Evolutionary conservation across 1,284 basidiomycete genomes (phyloP).

Genomic region (Ustilago vetiveriae): DNA sequence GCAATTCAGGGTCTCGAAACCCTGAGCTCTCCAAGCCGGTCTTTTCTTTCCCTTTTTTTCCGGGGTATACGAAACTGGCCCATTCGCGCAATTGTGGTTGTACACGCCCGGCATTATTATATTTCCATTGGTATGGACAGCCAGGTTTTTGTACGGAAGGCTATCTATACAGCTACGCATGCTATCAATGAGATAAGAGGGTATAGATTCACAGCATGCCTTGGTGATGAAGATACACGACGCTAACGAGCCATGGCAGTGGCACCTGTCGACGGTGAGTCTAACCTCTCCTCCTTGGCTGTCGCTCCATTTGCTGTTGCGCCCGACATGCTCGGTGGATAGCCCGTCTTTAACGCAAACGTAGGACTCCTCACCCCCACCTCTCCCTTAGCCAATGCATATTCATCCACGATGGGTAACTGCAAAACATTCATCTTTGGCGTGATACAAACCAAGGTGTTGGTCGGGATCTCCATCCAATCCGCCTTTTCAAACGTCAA

Average conservation of each 20-base stretch:
- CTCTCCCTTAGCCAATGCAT: slow-evolving; percentile 17
- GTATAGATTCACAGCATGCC: too few relatives aligned
- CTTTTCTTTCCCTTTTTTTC: too few relatives aligned
- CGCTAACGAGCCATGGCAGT: too few relatives aligned
- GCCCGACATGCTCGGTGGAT: slow-evolving; percentile 41
- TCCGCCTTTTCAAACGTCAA: slow-evolving; percentile 79
- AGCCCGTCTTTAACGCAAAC: slow-evolving; percentile 49
- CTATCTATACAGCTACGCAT: background rate
- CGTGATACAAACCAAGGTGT: slow-evolving; percentile 78
- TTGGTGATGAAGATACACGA: too few relatives aligned
- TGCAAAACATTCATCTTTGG: slow-evolving; percentile 83
- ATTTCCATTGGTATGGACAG: too few relatives aligned
- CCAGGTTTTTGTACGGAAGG: too few relatives aligned
- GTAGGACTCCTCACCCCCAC: slow-evolving; percentile 30
- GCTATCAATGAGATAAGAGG: background rate
- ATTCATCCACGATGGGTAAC: slow-evolving; percentile 91
- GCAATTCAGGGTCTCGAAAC: slow-evolving; percentile 14
- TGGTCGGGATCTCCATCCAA: slow-evolving; percentile 95
- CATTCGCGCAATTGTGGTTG: too few relatives aligned
- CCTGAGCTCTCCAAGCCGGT: too few relatives aligned
- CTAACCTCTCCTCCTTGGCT: too few relatives aligned
- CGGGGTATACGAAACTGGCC: too few relatives aligned
- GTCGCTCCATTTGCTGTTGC: slow-evolving; percentile 19
- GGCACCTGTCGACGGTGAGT: slow-evolving; percentile 1
- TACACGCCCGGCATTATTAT: too few relatives aligned